phyloP scores from a whole-genome alignment of 192 early-diverging fungal genomes.

The Rhizophagus prolifer region DNA sequence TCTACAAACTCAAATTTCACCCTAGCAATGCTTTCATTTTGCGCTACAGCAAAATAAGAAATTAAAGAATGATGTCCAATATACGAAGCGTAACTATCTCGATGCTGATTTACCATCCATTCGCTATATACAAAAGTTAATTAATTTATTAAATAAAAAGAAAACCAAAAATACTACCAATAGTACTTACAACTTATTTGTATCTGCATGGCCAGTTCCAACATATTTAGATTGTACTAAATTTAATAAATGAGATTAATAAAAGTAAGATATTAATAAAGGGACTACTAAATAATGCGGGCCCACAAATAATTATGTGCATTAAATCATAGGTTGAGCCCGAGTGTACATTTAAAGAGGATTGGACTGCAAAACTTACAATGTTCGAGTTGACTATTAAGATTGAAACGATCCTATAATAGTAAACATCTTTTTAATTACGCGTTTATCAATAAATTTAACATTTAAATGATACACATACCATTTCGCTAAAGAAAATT shows the following conservation, averaged over 20 bases:
- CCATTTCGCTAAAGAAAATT: too few species aligned
- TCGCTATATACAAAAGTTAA: slow-evolving; percentile 55
- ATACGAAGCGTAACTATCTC: slow-evolving; percentile 78
- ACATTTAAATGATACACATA: too few species aligned
- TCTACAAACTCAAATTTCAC: slow-evolving; percentile 74
- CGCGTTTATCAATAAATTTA: background rate
- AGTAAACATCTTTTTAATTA: background rate
- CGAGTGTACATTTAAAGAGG: too few species aligned
- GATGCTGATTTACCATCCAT: slow-evolving; percentile 82
- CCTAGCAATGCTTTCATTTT: slow-evolving; percentile 80
- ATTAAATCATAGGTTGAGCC: too few species aligned
- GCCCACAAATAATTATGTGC: too few species aligned
- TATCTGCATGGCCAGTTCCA: slow-evolving; percentile 90
- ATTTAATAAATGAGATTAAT: background rate
- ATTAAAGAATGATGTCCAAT: slow-evolving; percentile 78
- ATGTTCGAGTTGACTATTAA: slow-evolving; percentile 82
- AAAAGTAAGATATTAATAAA: background rate
- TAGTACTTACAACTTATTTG: slow-evolving; percentile 74
- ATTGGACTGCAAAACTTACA: slow-evolving; percentile 42
- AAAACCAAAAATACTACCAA: background rate
- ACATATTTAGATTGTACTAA: slow-evolving; percentile 83
- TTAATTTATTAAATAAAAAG: background rate
- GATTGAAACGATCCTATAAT: slow-evolving; percentile 60
- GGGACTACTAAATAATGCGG: too few species aligned
- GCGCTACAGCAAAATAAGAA: slow-evolving; percentile 80